These are phyloP conservation scores for Arxiozyma slooffiae DNA, from an alignment of 1,139 yeast genomes.

Conservation along the genomic window DNA sequence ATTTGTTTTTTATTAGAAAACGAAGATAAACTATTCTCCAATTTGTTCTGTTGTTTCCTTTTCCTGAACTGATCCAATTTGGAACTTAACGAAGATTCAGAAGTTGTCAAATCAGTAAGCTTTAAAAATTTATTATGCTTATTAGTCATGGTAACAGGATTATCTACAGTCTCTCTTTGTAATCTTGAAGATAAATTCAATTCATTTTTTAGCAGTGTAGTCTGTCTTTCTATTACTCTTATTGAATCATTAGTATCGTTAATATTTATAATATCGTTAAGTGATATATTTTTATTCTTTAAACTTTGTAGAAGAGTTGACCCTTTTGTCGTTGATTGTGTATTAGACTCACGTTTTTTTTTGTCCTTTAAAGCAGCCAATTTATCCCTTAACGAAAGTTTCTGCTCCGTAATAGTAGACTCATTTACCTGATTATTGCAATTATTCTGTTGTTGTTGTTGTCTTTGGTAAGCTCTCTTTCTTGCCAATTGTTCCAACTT, in stretches of 20 bases:
- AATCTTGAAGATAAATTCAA: slow-evolving; percentile 2
- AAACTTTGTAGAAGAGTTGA: slow-evolving; percentile 1
- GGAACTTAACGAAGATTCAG: not conserved
- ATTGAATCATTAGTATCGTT: not conserved
- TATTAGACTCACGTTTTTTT: not conserved
- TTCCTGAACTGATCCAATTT: not conserved
- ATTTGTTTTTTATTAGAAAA: not conserved
- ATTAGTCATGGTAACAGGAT: not conserved
- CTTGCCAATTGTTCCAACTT: slow-evolving; percentile 20
- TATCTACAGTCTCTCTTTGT: not conserved
- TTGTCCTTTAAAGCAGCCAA: slow-evolving; percentile 1
- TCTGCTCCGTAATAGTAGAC: not conserved
- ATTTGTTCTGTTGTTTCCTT: not conserved
- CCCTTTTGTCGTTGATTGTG: not conserved
- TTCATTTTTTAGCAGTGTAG: not conserved
- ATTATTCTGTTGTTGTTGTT: not conserved
- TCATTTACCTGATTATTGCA: not conserved
- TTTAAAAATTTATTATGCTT: not conserved
- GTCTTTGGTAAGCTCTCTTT: slow-evolving; percentile 8
- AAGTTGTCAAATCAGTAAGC: not conserved
- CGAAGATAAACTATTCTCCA: not conserved
- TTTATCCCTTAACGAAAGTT: not conserved
- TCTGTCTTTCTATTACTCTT: not conserved
- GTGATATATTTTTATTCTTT: not conserved
- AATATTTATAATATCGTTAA: not conserved